Conservation (phyloP, 345 rosid genomes). For the Eucalyptus regnans region DNA sequence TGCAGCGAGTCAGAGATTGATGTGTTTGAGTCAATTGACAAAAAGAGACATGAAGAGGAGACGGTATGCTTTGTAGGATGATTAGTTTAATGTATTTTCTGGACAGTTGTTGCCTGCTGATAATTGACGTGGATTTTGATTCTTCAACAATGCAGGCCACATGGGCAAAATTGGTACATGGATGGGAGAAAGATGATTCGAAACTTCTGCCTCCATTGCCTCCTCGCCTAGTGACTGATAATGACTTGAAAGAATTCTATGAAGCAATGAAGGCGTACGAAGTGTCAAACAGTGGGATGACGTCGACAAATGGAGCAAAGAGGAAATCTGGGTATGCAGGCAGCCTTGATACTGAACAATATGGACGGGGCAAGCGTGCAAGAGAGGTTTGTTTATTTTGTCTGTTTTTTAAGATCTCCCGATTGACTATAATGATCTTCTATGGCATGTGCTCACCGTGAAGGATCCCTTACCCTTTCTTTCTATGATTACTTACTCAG, state of each 20-base stretch:
- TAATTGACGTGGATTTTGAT: neutral
- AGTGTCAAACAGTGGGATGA: slow-evolving; percentile 33
- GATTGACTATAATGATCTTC: neutral
- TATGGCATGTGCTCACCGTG: neutral
- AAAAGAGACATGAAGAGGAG: slow-evolving; percentile 57
- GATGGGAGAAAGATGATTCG: slow-evolving; percentile 26
- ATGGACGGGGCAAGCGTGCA: slow-evolving; percentile 94
- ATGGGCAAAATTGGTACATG: slow-evolving; percentile 52
- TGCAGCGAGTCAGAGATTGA: slow-evolving; percentile 89
- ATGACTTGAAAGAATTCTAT: slow-evolving; percentile 60
- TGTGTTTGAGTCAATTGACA: slow-evolving; percentile 75
- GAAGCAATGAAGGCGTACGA: slow-evolving; percentile 67
- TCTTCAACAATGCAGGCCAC: slow-evolving; percentile 34
- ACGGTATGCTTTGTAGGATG: slow-evolving; percentile 27
- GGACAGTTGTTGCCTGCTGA: neutral
- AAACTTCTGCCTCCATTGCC: slow-evolving; percentile 41
- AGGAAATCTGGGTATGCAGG: slow-evolving; percentile 47
- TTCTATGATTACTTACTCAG: slow-evolving; percentile 11
- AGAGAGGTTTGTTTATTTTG: slow-evolving; percentile 65
- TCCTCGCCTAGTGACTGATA: slow-evolving; percentile 78
- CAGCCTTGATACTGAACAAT: slow-evolving; percentile 54
- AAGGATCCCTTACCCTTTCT: neutral
- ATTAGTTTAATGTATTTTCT: neutral
- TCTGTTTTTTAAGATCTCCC: neutral
- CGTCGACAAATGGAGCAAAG: slow-evolving; percentile 42